A percentile compares a stretch with the other conserved stretches of the same genome.
These are phyloP conservation scores for Hypoxylon sp. DNA, from an alignment of 2,329 filamentous ascomycete genomes.

Conservation along the genomic window DNA sequence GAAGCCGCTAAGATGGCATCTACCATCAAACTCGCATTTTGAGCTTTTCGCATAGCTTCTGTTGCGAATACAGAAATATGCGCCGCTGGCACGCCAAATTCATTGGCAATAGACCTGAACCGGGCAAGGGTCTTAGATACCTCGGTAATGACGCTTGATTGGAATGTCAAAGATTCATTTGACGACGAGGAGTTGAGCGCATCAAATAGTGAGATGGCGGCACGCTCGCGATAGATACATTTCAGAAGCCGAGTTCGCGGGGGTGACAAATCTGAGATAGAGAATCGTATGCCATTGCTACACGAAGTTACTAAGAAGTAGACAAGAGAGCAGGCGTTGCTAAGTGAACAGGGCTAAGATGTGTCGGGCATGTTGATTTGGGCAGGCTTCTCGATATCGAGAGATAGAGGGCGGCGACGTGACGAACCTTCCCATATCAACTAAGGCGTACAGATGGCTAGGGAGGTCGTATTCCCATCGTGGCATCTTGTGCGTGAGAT, in stretches of 20 bases:
- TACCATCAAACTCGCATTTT: constrained; percentile 78
- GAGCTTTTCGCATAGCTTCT: constrained; percentile 85
- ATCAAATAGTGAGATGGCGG: constrained; percentile 88
- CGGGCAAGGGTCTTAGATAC: constrained; percentile 76
- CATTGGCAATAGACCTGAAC: constrained; percentile 78
- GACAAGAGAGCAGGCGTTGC: not conserved
- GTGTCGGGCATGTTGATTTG: constrained; percentile 4
- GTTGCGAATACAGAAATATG: constrained; percentile 86
- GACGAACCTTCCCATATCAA: constrained; percentile 70
- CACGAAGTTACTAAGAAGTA: constrained; percentile 31
- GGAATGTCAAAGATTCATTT: constrained; percentile 57
- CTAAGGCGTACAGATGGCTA: constrained; percentile 67
- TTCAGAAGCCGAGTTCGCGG: constrained; percentile 78
- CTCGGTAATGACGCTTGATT: constrained; percentile 68
- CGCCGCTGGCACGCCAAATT: constrained; percentile 73
- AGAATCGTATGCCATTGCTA: constrained; percentile 94
- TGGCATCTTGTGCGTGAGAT: constrained; percentile 62
- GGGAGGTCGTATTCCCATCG: constrained; percentile 61
- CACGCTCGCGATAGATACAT: constrained; percentile 82
- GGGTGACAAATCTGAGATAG: constrained; percentile 83
- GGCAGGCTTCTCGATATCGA: constrained; percentile 9
- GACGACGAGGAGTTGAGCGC: constrained; percentile 70
- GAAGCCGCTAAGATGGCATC: constrained; percentile 71
- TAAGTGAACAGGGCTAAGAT: constrained; percentile 1
- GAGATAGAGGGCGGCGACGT: constrained; percentile 28